Percentiles rank a stretch among this genome's conserved stretches.
phyloP scores from a whole-genome alignment of 129 eudicot genomes.

The Chrysanthemum seticuspe region DNA sequence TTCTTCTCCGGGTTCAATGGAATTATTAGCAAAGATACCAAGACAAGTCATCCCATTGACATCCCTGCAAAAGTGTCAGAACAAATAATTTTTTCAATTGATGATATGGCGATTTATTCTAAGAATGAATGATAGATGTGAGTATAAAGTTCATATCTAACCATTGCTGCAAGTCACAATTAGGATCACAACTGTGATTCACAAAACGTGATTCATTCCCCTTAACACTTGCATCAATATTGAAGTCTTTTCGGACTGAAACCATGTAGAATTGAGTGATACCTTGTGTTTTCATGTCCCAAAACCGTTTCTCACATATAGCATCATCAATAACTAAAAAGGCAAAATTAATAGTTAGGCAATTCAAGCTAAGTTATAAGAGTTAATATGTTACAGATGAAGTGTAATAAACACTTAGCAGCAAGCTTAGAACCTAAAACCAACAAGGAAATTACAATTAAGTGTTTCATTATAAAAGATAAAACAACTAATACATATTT shows the following conservation, averaged over 20 bases:
- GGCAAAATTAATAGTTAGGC: not conserved
- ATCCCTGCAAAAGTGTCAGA: constrained; percentile 45
- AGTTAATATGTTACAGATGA: not conserved
- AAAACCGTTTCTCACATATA: constrained; percentile 59
- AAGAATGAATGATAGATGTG: not conserved
- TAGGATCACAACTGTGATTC: constrained; percentile 88
- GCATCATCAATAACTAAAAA: constrained; percentile 67
- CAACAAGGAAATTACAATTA: too few relatives aligned
- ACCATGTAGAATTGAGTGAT: constrained; percentile 58
- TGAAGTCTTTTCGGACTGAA: constrained; percentile 67
- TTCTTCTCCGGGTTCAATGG: constrained; percentile 68
- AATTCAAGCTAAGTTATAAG: not conserved
- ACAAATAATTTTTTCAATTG: not conserved
- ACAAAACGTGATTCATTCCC: constrained; percentile 78
- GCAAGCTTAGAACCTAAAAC: too few relatives aligned
- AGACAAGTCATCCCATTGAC: constrained; percentile 74
- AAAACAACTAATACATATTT: not conserved
- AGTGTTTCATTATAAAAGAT: too few relatives aligned
- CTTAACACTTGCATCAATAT: constrained; percentile 76
- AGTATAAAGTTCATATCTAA: constrained; percentile 32
- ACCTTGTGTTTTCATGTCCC: constrained; percentile 72
- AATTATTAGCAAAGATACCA: constrained; percentile 70
- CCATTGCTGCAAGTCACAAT: constrained; percentile 82
- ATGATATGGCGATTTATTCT: not conserved
- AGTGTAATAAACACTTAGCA: not conserved